A percentile compares a stretch with the other conserved stretches of the same genome.
phyloP scores from a whole-genome alignment of 78 protist species.

The Dictyostelium firmibasis region DNA sequence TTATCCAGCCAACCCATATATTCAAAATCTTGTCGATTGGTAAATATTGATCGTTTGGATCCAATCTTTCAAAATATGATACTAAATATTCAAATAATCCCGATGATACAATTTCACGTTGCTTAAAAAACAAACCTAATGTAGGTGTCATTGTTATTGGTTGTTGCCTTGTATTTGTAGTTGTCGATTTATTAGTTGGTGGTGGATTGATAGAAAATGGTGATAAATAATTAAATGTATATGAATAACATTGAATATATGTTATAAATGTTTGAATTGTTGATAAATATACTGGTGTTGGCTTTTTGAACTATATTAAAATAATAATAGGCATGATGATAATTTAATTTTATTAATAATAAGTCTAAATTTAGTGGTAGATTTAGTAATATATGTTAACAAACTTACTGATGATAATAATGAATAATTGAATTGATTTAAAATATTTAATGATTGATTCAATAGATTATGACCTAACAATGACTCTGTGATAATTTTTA shows the following conservation, averaged over 20 bases:
- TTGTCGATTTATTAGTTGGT: background rate
- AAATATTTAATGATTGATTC: background rate
- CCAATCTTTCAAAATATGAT: conserved; percentile 38
- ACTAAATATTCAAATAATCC: background rate
- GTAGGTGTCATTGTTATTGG: background rate
- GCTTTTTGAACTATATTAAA: conserved; percentile 56
- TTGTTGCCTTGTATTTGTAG: background rate
- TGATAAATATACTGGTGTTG: conserved; percentile 18
- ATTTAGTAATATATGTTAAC: no score
- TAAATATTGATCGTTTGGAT: conserved; percentile 2
- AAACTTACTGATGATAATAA: conserved; percentile 11
- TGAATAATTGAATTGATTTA: background rate
- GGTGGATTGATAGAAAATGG: background rate
- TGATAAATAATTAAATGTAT: background rate
- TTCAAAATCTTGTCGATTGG: conserved; percentile 27
- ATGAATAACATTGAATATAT: conserved; percentile 20
- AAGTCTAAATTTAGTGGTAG: no score
- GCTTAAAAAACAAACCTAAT: background rate
- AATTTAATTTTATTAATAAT: no score
- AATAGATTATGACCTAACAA: conserved; percentile 22
- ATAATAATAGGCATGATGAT: no score
- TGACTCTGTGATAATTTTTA: conserved; percentile 37
- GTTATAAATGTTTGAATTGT: background rate
- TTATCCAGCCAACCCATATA: conserved; percentile 11
- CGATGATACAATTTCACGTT: background rate